These are phyloP conservation scores for Gossypium aridum DNA, from an alignment of 441 rosid genomes.

Conservation along the genomic window DNA sequence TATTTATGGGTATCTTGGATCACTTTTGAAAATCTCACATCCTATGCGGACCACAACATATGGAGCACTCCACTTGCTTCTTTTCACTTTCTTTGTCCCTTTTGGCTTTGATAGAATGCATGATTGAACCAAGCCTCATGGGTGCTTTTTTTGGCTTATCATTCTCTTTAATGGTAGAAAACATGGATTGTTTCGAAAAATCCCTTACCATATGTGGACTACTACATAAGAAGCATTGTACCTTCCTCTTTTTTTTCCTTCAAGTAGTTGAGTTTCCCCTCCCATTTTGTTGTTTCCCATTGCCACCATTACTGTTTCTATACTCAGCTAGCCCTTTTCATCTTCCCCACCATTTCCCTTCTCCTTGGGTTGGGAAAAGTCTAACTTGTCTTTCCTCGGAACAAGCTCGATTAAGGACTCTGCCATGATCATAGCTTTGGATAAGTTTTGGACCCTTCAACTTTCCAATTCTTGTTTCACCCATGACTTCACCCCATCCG, in stretches of 20 bases:
- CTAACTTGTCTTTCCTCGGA: background rate
- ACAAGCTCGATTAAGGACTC: background rate
- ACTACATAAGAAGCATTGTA: background rate
- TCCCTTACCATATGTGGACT: background rate
- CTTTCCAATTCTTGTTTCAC: background rate
- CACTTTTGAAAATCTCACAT: background rate
- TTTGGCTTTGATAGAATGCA: too few species aligned
- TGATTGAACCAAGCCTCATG: too few species aligned
- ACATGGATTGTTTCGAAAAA: too few species aligned
- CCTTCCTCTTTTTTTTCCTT: background rate
- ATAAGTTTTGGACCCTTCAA: background rate
- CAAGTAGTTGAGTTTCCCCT: background rate
- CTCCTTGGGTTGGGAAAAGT: background rate
- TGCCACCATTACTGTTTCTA: too few species aligned
- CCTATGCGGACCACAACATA: background rate
- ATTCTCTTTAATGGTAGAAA: too few species aligned
- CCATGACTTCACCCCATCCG: background rate
- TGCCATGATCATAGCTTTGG: background rate
- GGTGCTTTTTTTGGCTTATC: too few species aligned
- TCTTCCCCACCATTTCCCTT: background rate
- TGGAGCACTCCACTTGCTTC: background rate
- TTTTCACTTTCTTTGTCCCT: background rate
- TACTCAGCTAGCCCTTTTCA: background rate
- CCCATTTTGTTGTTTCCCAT: too few species aligned
- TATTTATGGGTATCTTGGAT: background rate